Percentiles rank a stretch among this genome's conserved stretches.
These are phyloP conservation scores for Tilletiaria anomala DNA, from an alignment of 1,284 basidiomycete genomes.

Conservation along the genomic window DNA sequence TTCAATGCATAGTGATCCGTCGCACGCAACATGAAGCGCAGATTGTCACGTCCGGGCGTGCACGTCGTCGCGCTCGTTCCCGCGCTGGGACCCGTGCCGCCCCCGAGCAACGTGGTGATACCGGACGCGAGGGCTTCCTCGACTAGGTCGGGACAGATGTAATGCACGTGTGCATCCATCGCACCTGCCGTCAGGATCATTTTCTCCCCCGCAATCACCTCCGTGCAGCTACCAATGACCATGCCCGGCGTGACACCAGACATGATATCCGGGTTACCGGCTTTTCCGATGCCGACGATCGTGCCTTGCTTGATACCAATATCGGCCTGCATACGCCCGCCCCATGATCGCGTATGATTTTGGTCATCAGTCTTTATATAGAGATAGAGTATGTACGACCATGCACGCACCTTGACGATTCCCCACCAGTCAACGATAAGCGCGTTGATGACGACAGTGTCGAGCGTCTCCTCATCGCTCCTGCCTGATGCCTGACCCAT, in stretches of 20 bases:
- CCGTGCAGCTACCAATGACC: constrained; percentile 49
- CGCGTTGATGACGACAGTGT: constrained; percentile 86
- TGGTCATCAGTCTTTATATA: too few relatives aligned
- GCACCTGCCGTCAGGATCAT: constrained; percentile 85
- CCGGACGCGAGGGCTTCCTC: constrained; percentile 47
- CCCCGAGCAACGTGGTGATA: constrained; percentile 41
- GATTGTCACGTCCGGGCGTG: constrained; percentile 49
- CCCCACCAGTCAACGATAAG: constrained; percentile 88
- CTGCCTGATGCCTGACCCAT: constrained; percentile 69
- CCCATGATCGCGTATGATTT: too few relatives aligned
- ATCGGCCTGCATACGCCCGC: too few relatives aligned
- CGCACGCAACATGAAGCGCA: constrained; percentile 41
- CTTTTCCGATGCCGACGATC: constrained; percentile 84
- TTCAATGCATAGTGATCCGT: constrained; percentile 82
- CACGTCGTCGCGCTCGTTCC: constrained; percentile 90
- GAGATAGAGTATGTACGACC: too few relatives aligned
- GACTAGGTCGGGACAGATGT: constrained; percentile 81
- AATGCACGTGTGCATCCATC: constrained; percentile 66
- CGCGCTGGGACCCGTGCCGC: constrained; percentile 71
- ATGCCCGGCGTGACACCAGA: constrained; percentile 60
- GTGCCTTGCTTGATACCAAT: constrained; percentile 76
- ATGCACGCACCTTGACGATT: constrained; percentile 92
- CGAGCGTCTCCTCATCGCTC: constrained; percentile 56
- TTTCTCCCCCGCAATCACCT: constrained; percentile 82
- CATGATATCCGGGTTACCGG: constrained; percentile 93